phyloP scores from a whole-genome alignment of 1,139 yeast genomes.

The Lodderomyces pseudojiufengensis region DNA sequence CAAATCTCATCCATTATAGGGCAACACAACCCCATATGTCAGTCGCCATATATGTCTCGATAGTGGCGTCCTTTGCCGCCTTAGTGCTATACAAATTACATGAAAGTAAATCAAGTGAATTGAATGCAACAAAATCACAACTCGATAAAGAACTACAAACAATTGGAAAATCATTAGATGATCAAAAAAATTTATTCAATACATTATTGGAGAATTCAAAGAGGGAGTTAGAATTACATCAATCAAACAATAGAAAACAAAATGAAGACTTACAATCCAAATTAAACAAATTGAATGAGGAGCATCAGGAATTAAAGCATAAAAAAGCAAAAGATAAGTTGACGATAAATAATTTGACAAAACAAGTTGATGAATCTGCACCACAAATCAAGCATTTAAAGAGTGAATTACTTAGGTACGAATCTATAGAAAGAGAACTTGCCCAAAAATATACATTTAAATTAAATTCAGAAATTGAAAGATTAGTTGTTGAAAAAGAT shows the following conservation, averaged over 20 bases:
- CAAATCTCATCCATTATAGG: too few relatives aligned
- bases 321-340: constrained; percentile 5
- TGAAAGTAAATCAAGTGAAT: constrained; percentile 23
- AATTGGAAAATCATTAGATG: constrained; percentile 4
- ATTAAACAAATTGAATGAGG: constrained; percentile 6
- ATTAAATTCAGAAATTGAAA: constrained; percentile 29
- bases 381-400: constrained; percentile 3
- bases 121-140: constrained; percentile 14
- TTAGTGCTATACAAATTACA: constrained; percentile 25
- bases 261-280: constrained; percentile 6
- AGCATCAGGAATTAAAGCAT: constrained; percentile 3
- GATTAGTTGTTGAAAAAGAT: constrained; percentile 26
- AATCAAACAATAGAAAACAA: background rate
- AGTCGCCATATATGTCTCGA: background rate
- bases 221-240: background rate
- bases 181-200: constrained; percentile 3
- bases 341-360: background rate
- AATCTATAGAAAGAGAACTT: constrained; percentile 8
- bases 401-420: constrained; percentile 1
- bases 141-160: constrained; percentile 3
- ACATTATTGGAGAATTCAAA: constrained; percentile 5
- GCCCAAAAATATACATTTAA: constrained; percentile 25
- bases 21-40: too few relatives aligned
- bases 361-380: constrained; percentile 1
- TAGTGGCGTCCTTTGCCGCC: constrained; percentile 23